Evolutionary conservation across 1,284 basidiomycete species (phyloP).

Genomic region (Microbotryum silenes-acaulis): DNA sequence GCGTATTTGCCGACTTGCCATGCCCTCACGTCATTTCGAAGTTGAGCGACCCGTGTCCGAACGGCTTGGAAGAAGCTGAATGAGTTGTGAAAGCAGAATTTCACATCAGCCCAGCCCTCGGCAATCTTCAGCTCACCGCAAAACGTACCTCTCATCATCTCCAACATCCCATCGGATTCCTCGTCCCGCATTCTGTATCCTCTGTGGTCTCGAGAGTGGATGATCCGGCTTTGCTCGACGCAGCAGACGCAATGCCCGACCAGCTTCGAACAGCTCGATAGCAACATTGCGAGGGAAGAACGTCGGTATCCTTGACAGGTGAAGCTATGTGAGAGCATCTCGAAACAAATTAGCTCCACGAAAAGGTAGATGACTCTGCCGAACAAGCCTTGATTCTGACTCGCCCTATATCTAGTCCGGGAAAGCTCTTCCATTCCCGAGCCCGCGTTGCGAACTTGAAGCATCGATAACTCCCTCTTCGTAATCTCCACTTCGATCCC

Average conservation of each 20-base stretch:
- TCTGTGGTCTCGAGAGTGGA: not conserved
- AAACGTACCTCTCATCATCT: not conserved
- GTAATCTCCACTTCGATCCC: constrained; percentile 1
- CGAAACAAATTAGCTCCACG: not conserved
- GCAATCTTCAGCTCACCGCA: no score
- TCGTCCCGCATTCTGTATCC: not conserved
- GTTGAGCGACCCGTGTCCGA: no score
- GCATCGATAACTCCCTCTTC: not conserved
- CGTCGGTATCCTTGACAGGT: not conserved
- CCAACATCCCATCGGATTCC: constrained; percentile 4
- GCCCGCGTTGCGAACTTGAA: not conserved
- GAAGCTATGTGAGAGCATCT: not conserved
- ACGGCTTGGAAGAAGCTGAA: no score
- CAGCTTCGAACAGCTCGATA: constrained; percentile 12
- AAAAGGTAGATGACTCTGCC: no score
- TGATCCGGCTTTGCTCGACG: constrained; percentile 1
- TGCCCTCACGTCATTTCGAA: no score
- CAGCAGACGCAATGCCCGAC: constrained; percentile 2
- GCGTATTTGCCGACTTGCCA: not conserved
- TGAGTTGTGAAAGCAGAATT: no score
- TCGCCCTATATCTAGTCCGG: not conserved
- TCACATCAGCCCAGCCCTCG: no score
- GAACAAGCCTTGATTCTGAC: not conserved
- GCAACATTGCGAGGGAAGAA: constrained; percentile 4
- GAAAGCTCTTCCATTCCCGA: not conserved